These are phyloP conservation scores for Arabidopsis arenosa DNA, from an alignment of 345 rosid species.

Conservation along the genomic window DNA sequence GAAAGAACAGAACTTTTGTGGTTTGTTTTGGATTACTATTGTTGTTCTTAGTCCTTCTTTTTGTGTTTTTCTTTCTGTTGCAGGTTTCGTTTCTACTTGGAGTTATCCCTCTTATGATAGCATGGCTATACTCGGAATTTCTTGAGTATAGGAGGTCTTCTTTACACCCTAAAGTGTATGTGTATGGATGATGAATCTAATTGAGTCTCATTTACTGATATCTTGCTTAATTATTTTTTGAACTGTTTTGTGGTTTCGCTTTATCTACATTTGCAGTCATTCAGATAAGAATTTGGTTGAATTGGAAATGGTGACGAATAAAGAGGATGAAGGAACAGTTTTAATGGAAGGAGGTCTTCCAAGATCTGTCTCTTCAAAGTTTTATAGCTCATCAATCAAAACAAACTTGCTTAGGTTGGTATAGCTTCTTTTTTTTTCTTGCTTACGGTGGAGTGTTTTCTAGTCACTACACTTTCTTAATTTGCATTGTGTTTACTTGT, in stretches of 20 bases:
- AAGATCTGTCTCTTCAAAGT: constrained; percentile 71
- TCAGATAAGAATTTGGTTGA: constrained; percentile 87
- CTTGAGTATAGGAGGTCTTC: constrained; percentile 66
- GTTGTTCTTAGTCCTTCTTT: not conserved
- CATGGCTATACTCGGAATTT: constrained; percentile 87
- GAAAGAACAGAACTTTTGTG: not conserved
- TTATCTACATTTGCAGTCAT: constrained; percentile 62
- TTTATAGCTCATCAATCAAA: constrained; percentile 62
- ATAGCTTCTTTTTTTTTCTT: not conserved
- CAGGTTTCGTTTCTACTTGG: constrained; percentile 93
- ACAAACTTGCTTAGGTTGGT: constrained; percentile 66
- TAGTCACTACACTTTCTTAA: not conserved
- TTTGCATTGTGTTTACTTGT: constrained; percentile 5
- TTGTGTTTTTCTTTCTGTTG: not conserved
- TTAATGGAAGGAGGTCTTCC: constrained; percentile 85
- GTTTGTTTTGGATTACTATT: not conserved
- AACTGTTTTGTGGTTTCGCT: not conserved
- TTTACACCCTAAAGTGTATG: constrained; percentile 76
- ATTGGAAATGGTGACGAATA: constrained; percentile 58
- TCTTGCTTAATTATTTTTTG: not conserved
- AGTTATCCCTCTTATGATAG: constrained; percentile 70
- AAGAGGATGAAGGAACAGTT: constrained; percentile 81
- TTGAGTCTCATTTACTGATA: not conserved
- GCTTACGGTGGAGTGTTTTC: not conserved
- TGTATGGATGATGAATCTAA: not conserved